Conservation (phyloP, 2,329 filamentous ascomycete genomes). For the Orbilia ellipsospora region DNA sequence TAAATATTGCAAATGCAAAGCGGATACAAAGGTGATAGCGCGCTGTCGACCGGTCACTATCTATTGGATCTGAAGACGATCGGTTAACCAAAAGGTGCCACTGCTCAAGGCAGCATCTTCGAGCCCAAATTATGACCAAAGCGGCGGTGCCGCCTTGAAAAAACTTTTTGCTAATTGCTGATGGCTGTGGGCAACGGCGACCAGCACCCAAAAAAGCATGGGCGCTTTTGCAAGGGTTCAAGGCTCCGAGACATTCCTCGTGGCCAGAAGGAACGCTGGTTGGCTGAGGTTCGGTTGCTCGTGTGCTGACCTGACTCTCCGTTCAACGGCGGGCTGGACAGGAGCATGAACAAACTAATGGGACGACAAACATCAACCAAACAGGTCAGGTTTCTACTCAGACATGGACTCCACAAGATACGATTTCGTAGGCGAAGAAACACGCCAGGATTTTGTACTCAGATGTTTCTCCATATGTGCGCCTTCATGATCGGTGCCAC, state of each 20-base stretch:
- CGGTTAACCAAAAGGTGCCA: not conserved
- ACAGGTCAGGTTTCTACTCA: not conserved
- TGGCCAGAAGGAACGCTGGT: conserved; percentile 29
- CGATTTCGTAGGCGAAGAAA: not conserved
- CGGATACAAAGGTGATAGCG: too few species aligned
- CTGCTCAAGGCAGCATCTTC: conserved; percentile 18
- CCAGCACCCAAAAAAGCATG: conserved; percentile 31
- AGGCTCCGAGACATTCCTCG: conserved; percentile 46
- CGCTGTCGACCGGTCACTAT: conserved; percentile 21
- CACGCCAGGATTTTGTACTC: conserved; percentile 4
- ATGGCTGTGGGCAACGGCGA: conserved; percentile 32
- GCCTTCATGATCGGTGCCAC: conserved; percentile 13
- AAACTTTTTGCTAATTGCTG: not conserved
- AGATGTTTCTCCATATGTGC: not conserved
- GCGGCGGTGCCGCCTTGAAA: conserved; percentile 25
- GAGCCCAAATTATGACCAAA: conserved; percentile 12
- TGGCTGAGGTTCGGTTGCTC: conserved; percentile 12
- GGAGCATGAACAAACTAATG: conserved; percentile 11
- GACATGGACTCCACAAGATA: conserved; percentile 8
- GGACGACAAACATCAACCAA: conserved; percentile 31
- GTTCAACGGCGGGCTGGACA: conserved; percentile 19
- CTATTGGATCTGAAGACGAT: conserved; percentile 14
- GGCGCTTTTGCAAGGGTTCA: conserved; percentile 30
- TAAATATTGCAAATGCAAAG: too few species aligned
- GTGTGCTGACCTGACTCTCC: conserved; percentile 38